Conservation (phyloP, 1,284 basidiomycete species). For the Microbotryomycetes sp. region DNA sequence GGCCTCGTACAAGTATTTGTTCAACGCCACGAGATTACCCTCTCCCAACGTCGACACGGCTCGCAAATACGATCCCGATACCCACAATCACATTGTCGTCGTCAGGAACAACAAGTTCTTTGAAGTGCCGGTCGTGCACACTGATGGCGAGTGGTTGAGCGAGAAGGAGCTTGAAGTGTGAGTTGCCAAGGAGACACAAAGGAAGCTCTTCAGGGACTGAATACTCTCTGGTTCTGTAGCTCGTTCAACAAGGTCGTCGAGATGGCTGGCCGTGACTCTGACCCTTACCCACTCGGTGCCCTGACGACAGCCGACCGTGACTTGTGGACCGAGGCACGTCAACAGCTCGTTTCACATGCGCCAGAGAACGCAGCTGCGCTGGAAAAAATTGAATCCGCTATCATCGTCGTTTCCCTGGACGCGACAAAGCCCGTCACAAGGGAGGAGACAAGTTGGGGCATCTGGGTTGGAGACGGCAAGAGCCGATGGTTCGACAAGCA, state of each 20-base stretch:
- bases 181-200: too few relatives aligned
- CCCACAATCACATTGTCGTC: slow-evolving; percentile 83
- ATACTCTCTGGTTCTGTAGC: slow-evolving; percentile 42
- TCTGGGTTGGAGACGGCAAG: slow-evolving; percentile 86
- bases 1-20: slow-evolving; percentile 93
- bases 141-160: slow-evolving; percentile 60
- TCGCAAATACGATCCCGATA: slow-evolving; percentile 65
- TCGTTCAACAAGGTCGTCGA: slow-evolving; percentile 74
- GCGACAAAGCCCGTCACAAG: slow-evolving; percentile 68
- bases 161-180: slow-evolving; percentile 70
- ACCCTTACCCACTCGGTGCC: slow-evolving; percentile 61
- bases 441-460: slow-evolving; percentile 73
- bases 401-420: slow-evolving; percentile 82
- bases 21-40: slow-evolving; percentile 86
- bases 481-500: slow-evolving; percentile 99
- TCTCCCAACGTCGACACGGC: slow-evolving; percentile 76
- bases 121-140: slow-evolving; percentile 61
- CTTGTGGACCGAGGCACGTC: slow-evolving; percentile 71
- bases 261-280: slow-evolving; percentile 53
- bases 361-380: slow-evolving; percentile 61
- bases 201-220: too few relatives aligned
- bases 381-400: slow-evolving; percentile 79
- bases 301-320: slow-evolving; percentile 86
- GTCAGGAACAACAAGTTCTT: slow-evolving; percentile 87
- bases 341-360: slow-evolving; percentile 59